A percentile compares a stretch with the other conserved stretches of the same genome.
Evolutionary conservation across 108 stramenopile species (phyloP).

Genomic region (Parmales sp.): DNA sequence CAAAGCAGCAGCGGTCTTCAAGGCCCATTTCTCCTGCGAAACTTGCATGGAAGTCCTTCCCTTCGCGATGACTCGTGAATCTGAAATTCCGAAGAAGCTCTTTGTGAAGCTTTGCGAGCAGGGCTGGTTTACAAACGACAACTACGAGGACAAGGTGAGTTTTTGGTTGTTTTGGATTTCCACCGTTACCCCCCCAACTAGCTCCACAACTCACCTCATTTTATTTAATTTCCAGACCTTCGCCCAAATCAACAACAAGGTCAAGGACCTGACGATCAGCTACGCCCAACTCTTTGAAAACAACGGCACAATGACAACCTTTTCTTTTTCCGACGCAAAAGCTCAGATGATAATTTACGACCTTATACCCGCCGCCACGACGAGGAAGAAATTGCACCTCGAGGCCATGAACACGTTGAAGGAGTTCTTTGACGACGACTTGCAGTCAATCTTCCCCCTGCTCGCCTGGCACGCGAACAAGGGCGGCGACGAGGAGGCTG

Average conservation of each 20-base stretch:
- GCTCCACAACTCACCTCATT: too few relatives aligned
- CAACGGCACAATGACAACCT: too few relatives aligned
- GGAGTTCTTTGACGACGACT: background rate
- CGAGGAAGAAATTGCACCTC: too few relatives aligned
- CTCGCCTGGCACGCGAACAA: background rate
- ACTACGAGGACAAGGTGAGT: background rate
- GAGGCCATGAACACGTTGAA: too few relatives aligned
- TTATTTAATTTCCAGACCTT: too few relatives aligned
- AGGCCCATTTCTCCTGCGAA: background rate
- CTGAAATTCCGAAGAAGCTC: background rate
- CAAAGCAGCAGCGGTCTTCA: background rate
- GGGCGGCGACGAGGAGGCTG: background rate
- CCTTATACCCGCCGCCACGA: too few relatives aligned
- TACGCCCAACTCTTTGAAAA: too few relatives aligned
- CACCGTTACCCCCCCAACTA: too few relatives aligned
- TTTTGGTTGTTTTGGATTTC: background rate
- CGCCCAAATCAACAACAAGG: too few relatives aligned
- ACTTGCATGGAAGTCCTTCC: background rate
- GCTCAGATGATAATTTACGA: too few relatives aligned
- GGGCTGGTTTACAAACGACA: background rate
- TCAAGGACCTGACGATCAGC: too few relatives aligned
- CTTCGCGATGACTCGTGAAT: background rate
- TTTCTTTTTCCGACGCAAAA: too few relatives aligned
- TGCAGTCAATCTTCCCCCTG: conserved; percentile 1
- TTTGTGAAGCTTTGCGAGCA: background rate